A percentile compares a stretch with the other conserved stretches of the same genome.
phyloP scores from a whole-genome alignment of 108 stramenopile genomes.

The Schizochytrium sp. region DNA sequence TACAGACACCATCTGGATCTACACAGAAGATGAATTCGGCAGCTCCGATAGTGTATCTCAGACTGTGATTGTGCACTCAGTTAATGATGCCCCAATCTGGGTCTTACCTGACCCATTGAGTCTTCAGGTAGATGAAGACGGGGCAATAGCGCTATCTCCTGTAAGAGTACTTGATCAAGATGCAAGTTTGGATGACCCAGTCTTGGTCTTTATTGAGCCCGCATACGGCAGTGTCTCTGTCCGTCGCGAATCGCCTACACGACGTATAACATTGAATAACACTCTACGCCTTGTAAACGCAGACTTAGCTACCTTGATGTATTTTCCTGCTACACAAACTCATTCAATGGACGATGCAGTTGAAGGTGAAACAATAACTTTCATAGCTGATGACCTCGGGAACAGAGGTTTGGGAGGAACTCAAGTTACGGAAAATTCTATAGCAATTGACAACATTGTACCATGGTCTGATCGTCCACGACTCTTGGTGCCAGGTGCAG shows the following conservation, averaged over 20 bases:
- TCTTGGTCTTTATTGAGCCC: not conserved
- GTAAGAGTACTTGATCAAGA: constrained; percentile 1
- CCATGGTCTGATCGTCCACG: constrained; percentile 7
- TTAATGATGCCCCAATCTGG: constrained; percentile 36
- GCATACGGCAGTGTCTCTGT: not conserved
- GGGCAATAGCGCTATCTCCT: not conserved
- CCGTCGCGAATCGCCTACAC: not conserved
- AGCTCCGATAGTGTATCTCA: constrained; percentile 15
- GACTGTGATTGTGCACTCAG: not conserved
- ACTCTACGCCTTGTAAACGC: not conserved
- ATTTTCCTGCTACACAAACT: not conserved
- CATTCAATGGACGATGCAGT: constrained; percentile 23
- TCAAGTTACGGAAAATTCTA: not conserved
- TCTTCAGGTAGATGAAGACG: constrained; percentile 5
- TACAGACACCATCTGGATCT: not conserved
- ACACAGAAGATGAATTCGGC: not conserved
- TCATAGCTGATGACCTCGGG: constrained; percentile 14
- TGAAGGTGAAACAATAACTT: not conserved
- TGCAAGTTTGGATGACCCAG: not conserved
- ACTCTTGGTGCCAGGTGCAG: constrained; percentile 10
- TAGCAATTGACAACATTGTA: not conserved
- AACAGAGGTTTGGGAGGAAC: not conserved
- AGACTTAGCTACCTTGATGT: constrained; percentile 3
- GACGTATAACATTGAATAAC: not conserved
- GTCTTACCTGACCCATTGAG: not conserved